Base-by-base conservation (phyloP, 2,329 filamentous ascomycete genomes). In the Ophiostoma quercus region DNA sequence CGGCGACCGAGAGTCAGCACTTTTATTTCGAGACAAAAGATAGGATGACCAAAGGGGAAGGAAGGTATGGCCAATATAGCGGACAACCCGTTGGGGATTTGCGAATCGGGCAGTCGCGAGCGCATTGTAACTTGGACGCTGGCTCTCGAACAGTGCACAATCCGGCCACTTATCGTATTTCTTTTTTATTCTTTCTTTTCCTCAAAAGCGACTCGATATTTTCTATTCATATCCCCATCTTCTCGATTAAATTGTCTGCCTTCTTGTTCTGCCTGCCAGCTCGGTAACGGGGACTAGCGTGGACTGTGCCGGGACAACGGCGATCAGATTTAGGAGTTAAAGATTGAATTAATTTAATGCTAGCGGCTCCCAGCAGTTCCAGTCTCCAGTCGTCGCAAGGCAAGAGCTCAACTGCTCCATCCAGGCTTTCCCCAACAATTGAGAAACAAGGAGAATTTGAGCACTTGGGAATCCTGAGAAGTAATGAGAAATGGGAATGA, bases 11-110 rank as follows among this genome's bases (percentile, higher is more conserved):
- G 32, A 39, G 34, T 65, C 32, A 39, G 25, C 57, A 62, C 25
- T 62, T 32, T n/a, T 47, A 47, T 19, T 47, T n/a, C 12, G 41
- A 43, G 9, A 9, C 19, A 16, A 54, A 54, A 54, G 19, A 54
- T n/a, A 29, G 22, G n/a, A 16, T 32, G 57, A 29, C 65, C 9
- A 66, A 29, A 25, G 66, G 7, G 29, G 19, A n/a, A 68, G 12
- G 22, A n/a, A 63, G 16, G 47, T 11, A 16, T 62, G 57, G 32
- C 62, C 32, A 65, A 37, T 54, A 39, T 39, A 32, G 37, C 70
- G 70, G 70, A 71, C 70, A 69, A 60, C 68, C 68, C 68, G 70
- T 69, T 71, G 70, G 70, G 70, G 70, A 71, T 69, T 25, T 71
- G 70, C 70, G 70, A 57, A 57, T 57, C 39, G 25, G 43, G 16